phyloP scores from a whole-genome alignment of 148 eudicot species.

The Selenicereus undatus region DNA sequence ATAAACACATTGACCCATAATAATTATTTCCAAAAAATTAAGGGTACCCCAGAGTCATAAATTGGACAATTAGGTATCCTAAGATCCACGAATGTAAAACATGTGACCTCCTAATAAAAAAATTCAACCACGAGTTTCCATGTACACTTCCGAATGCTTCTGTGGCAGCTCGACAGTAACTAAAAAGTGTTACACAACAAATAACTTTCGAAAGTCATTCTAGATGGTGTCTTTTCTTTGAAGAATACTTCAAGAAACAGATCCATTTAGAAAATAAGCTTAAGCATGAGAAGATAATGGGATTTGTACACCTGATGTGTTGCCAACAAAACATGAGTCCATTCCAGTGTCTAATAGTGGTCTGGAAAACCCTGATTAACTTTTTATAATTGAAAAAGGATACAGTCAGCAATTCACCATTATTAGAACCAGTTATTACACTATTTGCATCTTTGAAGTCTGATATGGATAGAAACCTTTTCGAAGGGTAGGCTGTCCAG shows the following conservation, averaged over 20 bases:
- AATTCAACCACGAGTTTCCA: not conserved
- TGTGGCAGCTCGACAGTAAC: not conserved
- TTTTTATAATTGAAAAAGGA: not conserved
- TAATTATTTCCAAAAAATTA: too few relatives aligned
- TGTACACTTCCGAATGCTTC: not conserved
- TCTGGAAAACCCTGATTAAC: not conserved
- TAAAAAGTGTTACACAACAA: not conserved
- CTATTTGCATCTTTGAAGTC: not conserved
- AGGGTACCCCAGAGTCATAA: too few relatives aligned
- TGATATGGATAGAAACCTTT: not conserved
- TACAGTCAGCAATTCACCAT: not conserved
- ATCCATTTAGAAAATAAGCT: not conserved
- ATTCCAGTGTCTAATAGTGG: not conserved
- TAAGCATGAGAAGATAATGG: not conserved
- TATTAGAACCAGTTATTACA: not conserved
- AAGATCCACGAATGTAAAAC: not conserved
- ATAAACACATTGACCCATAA: too few relatives aligned
- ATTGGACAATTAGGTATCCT: not conserved
- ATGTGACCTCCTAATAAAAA: not conserved
- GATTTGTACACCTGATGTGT: not conserved
- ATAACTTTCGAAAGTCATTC: not conserved
- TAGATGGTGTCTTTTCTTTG: not conserved
- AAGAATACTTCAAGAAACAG: not conserved
- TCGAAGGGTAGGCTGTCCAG: not conserved
- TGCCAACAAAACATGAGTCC: not conserved